Base-by-base conservation (phyloP, 2,329 filamentous ascomycete genomes). In the Scedosporium boydii region DNA sequence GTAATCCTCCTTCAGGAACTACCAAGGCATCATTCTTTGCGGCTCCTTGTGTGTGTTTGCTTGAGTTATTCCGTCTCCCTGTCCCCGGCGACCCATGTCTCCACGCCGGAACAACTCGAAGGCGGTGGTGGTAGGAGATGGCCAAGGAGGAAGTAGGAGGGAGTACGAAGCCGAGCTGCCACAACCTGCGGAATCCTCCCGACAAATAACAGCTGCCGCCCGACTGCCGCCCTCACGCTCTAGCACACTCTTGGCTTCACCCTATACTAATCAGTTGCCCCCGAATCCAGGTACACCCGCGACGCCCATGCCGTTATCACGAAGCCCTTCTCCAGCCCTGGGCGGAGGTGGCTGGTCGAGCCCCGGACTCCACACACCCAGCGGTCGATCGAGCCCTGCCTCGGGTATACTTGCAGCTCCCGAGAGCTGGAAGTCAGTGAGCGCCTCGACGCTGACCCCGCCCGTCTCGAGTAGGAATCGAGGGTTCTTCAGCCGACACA, bases 401-500 rank as follows among this genome's bases (percentile, higher is more conserved):
- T 82, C 82, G 64, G 80, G 79, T 61, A 76, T 80, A 46, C 87
- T 91, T 61, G 91, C 91, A 75, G 29, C 42, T 34, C 44, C 59
- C 12, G 29, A 55, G 34, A 41, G 10, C n/a, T 60, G 59, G 59
- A 27, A 60, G 26, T 29, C 42, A 10, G 48, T 53, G n/a, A 44
- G 44, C 26, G 9, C 59, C 44, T 29, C 58, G 59, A 42, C 59
- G 10, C 29, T 34, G 18, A 16, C 59, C 9, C n/a, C 59, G 85
- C 87, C 71, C 85, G 46, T 95, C 75, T 87, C 87, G 65, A 92
- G 88, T 9, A 86, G 89, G 69, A 91, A 91, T 71, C 87, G 90
- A 69, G 90, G 92, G 63, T 96, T 96, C 80, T 93, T 97, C 74
- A 87, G 86, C 63, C 86, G 90, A 66, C 90, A 96, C 73, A 90